Base-by-base conservation (phyloP, 352 stramenopile species). In the Globisporangium acanthophoron region DNA sequence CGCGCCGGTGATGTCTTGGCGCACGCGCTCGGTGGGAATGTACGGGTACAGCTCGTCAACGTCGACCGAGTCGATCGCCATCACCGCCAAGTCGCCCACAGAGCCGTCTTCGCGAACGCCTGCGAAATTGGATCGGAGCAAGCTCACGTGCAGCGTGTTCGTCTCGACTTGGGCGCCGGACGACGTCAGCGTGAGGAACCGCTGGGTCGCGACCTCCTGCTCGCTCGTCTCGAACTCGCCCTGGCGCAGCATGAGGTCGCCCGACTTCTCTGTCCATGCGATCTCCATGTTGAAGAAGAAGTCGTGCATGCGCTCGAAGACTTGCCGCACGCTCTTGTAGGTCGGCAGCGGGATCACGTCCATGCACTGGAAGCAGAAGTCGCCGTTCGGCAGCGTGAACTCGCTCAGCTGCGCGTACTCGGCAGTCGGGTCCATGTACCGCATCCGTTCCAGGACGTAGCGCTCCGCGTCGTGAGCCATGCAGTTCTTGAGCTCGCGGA, bases 51-150 rank as follows among this genome's bases (percentile, higher is more conserved):
- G 40, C 11, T 45, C 40, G 40, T 45, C 40, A 6, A 7, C 12
- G 54, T 83, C 68, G 37, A 85, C 67, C 21, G 67, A 79, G 53
- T 85, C 74, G 21, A 71, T 64, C 35, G 74, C 62, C 43, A 88
- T 60, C 13, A 84, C 53, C 3, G 64, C 75, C 27, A 41, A 40
- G 31, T 54, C 55, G 46, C 55, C 33, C 5, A 52, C 55, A 0
- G 50, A 60, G 3, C 55, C 47, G 33, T 61, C 35, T 55, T 55
- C 31, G 35, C 46, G 18, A 13, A 45, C 40, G 11, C 13, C 15
- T 27, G 49, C 31, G 2, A n/a, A n/a, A 5, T 16, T 8, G 16
- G 15, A 20, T 12, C 18, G 49, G 31, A 29, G 33, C 31, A 44
- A 12, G 33, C 49, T 54, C 49, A 54, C 46, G 24, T 41, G 33